These are phyloP conservation scores for Citrus sp. DNA, from an alignment of 345 rosid species.

Conservation along the genomic window DNA sequence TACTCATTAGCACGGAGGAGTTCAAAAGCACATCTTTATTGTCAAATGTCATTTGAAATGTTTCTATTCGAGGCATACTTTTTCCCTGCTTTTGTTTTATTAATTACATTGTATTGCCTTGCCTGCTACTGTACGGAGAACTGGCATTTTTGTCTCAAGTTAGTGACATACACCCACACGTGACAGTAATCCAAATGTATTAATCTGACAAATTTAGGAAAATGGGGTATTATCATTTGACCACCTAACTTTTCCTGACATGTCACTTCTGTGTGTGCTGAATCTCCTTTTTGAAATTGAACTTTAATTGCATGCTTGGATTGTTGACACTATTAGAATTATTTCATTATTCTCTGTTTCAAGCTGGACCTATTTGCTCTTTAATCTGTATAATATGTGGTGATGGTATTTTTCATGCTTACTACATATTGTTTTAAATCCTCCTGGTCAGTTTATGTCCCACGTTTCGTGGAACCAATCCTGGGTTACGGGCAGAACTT, in stretches of 20 bases:
- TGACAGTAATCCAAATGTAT: no score
- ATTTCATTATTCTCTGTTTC: neutral
- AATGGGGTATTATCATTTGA: no score
- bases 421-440: neutral
- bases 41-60: neutral
- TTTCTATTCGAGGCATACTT: neutral
- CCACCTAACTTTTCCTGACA: no score
- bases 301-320: neutral
- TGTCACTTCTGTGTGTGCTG: neutral
- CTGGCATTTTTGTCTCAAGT: neutral
- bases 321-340: neutral
- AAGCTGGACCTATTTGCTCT: neutral
- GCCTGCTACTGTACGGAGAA: neutral
- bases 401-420: conserved; percentile 3
- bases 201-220: no score
- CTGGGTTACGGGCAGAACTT: conserved; percentile 73
- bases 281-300: neutral
- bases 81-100: no score
- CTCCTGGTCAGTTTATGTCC: conserved; percentile 55
- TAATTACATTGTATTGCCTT: neutral
- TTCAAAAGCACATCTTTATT: neutral
- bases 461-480: conserved; percentile 89
- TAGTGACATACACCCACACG: neutral
- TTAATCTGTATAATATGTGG: neutral
- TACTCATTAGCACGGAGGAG: neutral